A percentile compares a stretch with the other conserved stretches of the same genome.
These are phyloP conservation scores for Plectosphaerella sp. DNA, from an alignment of 2,329 filamentous ascomycete genomes.

Conservation along the genomic window DNA sequence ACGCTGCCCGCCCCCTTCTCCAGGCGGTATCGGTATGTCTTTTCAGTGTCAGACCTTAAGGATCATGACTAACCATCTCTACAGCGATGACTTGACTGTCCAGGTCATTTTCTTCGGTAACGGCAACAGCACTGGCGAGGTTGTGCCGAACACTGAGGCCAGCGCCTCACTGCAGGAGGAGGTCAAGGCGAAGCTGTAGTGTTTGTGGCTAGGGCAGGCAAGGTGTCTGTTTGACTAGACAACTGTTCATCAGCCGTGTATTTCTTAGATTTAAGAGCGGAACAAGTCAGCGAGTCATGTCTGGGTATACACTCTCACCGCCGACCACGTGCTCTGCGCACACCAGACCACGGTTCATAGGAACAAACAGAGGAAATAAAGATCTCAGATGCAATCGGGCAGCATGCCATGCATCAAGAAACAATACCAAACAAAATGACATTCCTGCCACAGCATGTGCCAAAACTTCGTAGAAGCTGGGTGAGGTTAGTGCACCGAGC, in stretches of 20 bases:
- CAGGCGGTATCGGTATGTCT: conserved; percentile 72
- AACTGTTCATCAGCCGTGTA: neutral
- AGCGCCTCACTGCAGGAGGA: conserved; percentile 48
- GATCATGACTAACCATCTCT: conserved; percentile 1
- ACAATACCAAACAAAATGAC: no score
- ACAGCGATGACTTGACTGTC: conserved; percentile 88
- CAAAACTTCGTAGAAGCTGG: no score
- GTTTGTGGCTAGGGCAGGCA: no score
- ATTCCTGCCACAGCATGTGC: no score
- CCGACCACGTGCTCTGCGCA: no score
- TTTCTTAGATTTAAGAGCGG: conserved; percentile 3
- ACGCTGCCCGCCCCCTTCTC: conserved; percentile 91
- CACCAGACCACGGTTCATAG: no score
- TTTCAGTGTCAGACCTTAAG: neutral
- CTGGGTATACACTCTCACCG: neutral
- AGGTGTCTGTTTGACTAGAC: no score
- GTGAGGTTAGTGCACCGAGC: no score
- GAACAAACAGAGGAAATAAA: no score
- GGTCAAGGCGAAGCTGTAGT: conserved; percentile 34
- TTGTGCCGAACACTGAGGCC: conserved; percentile 82
- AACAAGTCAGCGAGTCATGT: neutral
- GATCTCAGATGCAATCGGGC: no score
- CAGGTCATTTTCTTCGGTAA: conserved; percentile 98
- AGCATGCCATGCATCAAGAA: no score
- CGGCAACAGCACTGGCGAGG: conserved; percentile 68